These are phyloP conservation scores for Elsinoe batatas DNA, from an alignment of 2,329 filamentous ascomycete species.

Conservation along the genomic window DNA sequence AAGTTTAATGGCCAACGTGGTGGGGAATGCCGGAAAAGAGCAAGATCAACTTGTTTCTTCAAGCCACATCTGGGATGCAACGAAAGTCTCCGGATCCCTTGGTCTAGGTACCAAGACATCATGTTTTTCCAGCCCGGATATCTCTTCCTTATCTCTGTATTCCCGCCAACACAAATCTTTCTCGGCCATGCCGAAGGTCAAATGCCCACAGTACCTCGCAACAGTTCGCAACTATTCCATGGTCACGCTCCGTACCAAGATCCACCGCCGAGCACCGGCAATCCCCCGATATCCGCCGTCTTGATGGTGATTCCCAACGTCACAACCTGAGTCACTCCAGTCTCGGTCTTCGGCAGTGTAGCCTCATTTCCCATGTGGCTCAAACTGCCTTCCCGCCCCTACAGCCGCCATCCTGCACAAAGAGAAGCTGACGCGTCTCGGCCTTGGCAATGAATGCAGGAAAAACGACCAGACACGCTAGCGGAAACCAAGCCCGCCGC, in stretches of 20 bases:
- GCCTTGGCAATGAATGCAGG: not conserved
- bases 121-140: not conserved
- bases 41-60: not conserved
- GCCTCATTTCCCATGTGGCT: constrained; percentile 1
- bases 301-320: too few relatives aligned
- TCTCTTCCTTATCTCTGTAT: constrained; percentile 1
- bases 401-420: not conserved
- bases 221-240: not conserved
- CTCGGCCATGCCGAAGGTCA: not conserved
- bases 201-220: not conserved
- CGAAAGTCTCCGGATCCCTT: not conserved
- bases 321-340: not conserved
- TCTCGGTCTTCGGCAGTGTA: not conserved
- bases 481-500: not conserved
- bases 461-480: not conserved
- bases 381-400: not conserved
- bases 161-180: not conserved
- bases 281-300: not conserved
- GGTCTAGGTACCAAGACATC: not conserved
- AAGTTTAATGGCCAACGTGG: not conserved
- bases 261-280: not conserved
- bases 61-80: not conserved
- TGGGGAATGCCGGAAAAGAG: not conserved
- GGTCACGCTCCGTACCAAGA: not conserved
- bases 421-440: not conserved